Conservation (phyloP, 306 rosid species). For the Dalbergia cultrata region DNA sequence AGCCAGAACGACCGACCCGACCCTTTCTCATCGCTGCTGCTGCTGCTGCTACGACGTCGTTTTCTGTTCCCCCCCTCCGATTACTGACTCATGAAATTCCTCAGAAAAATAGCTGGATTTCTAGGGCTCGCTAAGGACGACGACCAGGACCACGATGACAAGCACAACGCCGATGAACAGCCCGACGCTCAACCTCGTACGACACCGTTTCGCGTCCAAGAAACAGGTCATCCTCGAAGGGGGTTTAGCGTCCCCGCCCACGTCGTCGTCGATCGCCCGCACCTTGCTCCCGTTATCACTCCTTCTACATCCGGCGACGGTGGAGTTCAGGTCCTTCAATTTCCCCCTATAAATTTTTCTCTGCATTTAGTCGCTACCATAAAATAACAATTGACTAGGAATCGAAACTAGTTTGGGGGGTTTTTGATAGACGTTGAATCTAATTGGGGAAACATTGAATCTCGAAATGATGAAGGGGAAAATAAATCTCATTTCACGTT, state of each 20-base stretch:
- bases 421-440: slow-evolving; percentile 1
- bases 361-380: neutral
- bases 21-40: slow-evolving; percentile 2
- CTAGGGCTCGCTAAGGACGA: slow-evolving; percentile 78
- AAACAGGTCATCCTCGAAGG: slow-evolving; percentile 67
- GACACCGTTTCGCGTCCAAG: slow-evolving; percentile 50
- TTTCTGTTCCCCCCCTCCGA: neutral
- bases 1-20: neutral
- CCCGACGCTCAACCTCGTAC: slow-evolving; percentile 50
- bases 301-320: slow-evolving; percentile 76
- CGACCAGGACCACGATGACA: slow-evolving; percentile 64
- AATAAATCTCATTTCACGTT: neutral
- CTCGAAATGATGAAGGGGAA: slow-evolving; percentile 7
- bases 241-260: slow-evolving; percentile 84
- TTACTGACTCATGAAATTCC: slow-evolving; percentile 56
- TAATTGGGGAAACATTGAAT: slow-evolving; percentile 8
- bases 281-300: slow-evolving; percentile 64
- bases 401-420: neutral
- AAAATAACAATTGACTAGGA: neutral
- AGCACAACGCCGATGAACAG: slow-evolving; percentile 52
- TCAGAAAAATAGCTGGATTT: slow-evolving; percentile 60
- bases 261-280: slow-evolving; percentile 71
- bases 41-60: slow-evolving; percentile 12
- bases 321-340: slow-evolving; percentile 75
- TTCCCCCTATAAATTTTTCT: neutral